Conservation (phyloP, 441 rosid species). For the Mallotus japonicus region DNA sequence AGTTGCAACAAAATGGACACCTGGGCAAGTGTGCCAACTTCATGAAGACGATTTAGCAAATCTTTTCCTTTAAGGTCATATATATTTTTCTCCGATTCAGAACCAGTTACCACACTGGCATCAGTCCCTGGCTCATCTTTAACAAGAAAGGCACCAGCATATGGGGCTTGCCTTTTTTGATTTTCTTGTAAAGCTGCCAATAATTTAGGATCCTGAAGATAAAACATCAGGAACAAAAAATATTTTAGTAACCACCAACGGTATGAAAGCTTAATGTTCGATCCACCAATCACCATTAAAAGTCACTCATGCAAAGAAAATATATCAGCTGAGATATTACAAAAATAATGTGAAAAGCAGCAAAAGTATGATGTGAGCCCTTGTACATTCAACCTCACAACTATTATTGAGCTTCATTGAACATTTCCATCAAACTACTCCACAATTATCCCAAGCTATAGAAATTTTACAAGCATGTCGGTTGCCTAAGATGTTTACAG, state of each 20-base stretch:
- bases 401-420: background rate
- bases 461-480: background rate
- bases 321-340: background rate
- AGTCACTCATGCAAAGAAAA: background rate
- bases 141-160: slow-evolving; percentile 95
- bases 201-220: slow-evolving; percentile 79
- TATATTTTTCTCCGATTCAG: slow-evolving; percentile 66
- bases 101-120: slow-evolving; percentile 51
- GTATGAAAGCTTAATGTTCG: background rate
- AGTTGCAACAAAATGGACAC: slow-evolving; percentile 37
- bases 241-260: background rate
- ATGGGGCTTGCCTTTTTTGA: slow-evolving; percentile 91
- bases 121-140: slow-evolving; percentile 82
- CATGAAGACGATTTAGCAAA: slow-evolving; percentile 74
- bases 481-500: background rate
- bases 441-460: background rate
- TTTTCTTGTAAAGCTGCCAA: slow-evolving; percentile 91
- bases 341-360: background rate
- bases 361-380: background rate
- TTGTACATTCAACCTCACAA: background rate
- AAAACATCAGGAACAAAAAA: background rate
- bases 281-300: background rate
- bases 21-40: slow-evolving; percentile 99
- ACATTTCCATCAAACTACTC: background rate
- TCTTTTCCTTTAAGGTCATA: slow-evolving; percentile 88